Base-by-base conservation (phyloP, 441 rosid species). In the Pelargonium fulgidum region DNA sequence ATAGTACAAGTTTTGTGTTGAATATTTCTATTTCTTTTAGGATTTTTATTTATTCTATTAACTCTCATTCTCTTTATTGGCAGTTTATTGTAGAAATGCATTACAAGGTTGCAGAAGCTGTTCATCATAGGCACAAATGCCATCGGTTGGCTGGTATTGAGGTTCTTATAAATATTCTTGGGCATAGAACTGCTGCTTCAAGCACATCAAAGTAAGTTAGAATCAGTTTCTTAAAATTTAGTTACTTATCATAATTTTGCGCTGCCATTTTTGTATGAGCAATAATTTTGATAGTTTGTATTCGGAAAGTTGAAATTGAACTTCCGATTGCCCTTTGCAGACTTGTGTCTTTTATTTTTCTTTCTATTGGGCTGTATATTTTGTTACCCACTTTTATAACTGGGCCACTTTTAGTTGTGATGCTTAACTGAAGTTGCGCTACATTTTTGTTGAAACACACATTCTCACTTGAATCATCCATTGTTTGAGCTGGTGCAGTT, bases 1-100 rank as follows among this genome's bases (percentile, higher is more conserved):
- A 80, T 52, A 44, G 65, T 75, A 66, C 72, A 62, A 66, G 72
- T 68, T 52, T 29, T 47, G 3, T 73, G 22, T 36, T 56, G 8
- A 6, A 6, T 13, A 64, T n/a, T 74, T 77, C 19, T 29, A 36
- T 69, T 68, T 61, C 50, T 7, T 19, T 61, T 22, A 17, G 73
- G 50, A 69, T 76, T 80, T 71, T 44, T 17, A 22, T 2, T n/a
- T 14, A 36, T 39, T 54, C 29, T 61, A 39, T 65, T 42, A 16
- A 14, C 62, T 64, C 20, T 33, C 44, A 7, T 41, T 10, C 44
- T 20, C 68, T 65, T 54, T 68, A 62, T 64, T 54, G 68, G 79
- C 91, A 95, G 99, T 88, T 95, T 73, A 82, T 92, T 56, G 76
- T 87, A 68, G 97, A 92, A 86, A 86, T 89, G 78, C 97, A 92